A percentile compares a stretch with the other conserved stretches of the same genome.
Conservation (phyloP, 2,329 filamentous ascomycete genomes). For the Aspergillus quadricinctus region DNA sequence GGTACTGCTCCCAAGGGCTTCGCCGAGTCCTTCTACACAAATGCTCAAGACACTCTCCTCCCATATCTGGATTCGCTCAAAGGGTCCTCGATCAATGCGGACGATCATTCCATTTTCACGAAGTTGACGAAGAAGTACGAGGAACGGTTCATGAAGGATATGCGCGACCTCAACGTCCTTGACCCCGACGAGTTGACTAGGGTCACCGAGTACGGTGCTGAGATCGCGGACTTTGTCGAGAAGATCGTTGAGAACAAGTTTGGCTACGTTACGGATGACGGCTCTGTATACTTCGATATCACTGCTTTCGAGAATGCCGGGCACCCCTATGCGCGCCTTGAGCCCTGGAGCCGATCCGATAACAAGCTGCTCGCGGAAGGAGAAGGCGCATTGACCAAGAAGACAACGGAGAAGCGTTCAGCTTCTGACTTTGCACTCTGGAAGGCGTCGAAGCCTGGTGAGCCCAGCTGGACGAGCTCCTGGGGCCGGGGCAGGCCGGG, state of each 20-base stretch:
- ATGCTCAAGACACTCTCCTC: conserved; percentile 65
- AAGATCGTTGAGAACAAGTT: conserved; percentile 80
- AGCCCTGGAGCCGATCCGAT: conserved; percentile 81
- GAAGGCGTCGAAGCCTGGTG: conserved; percentile 88
- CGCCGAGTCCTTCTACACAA: conserved; percentile 50
- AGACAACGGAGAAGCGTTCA: conserved; percentile 64
- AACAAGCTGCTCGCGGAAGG: conserved; percentile 81
- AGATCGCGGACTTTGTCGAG: conserved; percentile 82
- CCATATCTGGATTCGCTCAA: conserved; percentile 71
- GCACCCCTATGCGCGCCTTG: conserved; percentile 78
- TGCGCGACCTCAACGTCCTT: conserved; percentile 79
- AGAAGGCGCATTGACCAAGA: conserved; percentile 70
- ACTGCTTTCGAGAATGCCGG: conserved; percentile 76
- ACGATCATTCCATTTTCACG: conserved; percentile 74
- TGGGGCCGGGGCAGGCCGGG: conserved; percentile 88
- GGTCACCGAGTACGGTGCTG: conserved; percentile 86
- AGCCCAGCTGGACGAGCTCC: conserved; percentile 81
- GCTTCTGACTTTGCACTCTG: conserved; percentile 85
- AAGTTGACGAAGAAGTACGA: conserved; percentile 83
- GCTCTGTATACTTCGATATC: conserved; percentile 94
- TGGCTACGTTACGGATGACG: conserved; percentile 69
- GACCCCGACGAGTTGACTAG: conserved; percentile 76
- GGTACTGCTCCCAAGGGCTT: conserved; percentile 20
- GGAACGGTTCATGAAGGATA: conserved; percentile 80
- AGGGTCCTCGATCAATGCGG: conserved; percentile 53